Base-by-base conservation (phyloP, 345 rosid species). In the Carallia brachiata region DNA sequence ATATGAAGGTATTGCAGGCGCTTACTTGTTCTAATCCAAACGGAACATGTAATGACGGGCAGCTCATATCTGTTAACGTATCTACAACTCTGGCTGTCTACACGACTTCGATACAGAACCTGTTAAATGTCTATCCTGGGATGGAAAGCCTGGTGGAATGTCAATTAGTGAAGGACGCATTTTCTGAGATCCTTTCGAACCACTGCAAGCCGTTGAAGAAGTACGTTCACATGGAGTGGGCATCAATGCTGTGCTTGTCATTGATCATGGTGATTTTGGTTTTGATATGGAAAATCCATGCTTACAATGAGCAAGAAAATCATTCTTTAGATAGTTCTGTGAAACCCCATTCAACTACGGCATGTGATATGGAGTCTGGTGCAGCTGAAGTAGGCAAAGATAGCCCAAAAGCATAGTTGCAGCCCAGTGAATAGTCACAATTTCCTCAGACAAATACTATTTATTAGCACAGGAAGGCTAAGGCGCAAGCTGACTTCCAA, bases 191-290 rank as follows among this genome's bases (percentile, higher is more conserved):
- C 63, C 82, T 87, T 7, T 5, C 30, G 28, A 37, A 66, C 4
- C 92, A 89, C 67, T 89, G 96, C 67, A 72, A 64, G 12, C 92
- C 92, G 4, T 58, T 84, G 79, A 84, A 83, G 80, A 78, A 74
- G 69, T 74, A 73, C 6, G 82, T 68, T 16, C 77, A 58, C 47
- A 71, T 83, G 82, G 81, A 67, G 12, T 89, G 96, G 92, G 78
- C 76, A 1, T 79, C 88, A 3, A 72, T 84, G 76, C 65, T 78
- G 66, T 67, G 77, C 37, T 84, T 89, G 40, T 79, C 89, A 0
- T 34, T 79, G 36, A 23, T 79, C 66, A 86, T 87, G 90, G 78
- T 83, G 66, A 28, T 69, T 48, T 59, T 84, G 72, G 82, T 84
- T 28, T 68, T 83, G 54, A 34, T 78, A 30, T 86, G 90, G 90